phyloP scores from a whole-genome alignment of 129 eudicot genomes.

The Ambrosia trifida region DNA sequence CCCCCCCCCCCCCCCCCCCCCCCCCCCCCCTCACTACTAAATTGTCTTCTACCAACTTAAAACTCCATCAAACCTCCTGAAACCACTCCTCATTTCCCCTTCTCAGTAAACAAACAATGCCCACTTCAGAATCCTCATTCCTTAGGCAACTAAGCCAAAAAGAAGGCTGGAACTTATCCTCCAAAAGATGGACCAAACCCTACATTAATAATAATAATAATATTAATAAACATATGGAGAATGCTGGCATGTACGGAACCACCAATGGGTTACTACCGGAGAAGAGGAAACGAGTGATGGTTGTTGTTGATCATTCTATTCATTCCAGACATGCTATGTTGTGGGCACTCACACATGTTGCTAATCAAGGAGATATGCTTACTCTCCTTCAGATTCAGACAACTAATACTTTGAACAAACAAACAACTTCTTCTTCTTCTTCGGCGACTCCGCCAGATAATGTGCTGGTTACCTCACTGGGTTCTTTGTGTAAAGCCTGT shows the following conservation, averaged over 20 bases:
- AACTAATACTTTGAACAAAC: neutral
- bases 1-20: neutral
- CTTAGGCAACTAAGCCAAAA: constrained; percentile 59
- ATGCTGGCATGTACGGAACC: constrained; percentile 45
- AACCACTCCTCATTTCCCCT: neutral
- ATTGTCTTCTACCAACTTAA: neutral
- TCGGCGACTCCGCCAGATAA: constrained; percentile 24
- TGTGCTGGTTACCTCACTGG: constrained; percentile 63
- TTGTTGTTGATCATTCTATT: constrained; percentile 72
- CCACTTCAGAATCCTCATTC: constrained; percentile 53
- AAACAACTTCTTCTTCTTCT: neutral
- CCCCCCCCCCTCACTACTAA: neutral
- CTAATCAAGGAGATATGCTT: constrained; percentile 80
- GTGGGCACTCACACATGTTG: constrained; percentile 95
- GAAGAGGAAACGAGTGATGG: constrained; percentile 85
- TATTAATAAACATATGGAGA: neutral
- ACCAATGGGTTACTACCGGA: constrained; percentile 20
- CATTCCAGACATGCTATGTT: constrained; percentile 91
- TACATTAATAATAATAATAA: constrained; percentile 22
- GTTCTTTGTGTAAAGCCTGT: constrained; percentile 78
- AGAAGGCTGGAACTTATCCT: constrained; percentile 56
- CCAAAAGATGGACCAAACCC: constrained; percentile 55
- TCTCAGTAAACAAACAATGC: constrained; percentile 32
- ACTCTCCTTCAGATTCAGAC: constrained; percentile 73
- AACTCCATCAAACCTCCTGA: neutral